Percentiles rank a stretch among this genome's conserved stretches.
phyloP scores from a whole-genome alignment of 106 monocot species.

The Allium fistulosum region DNA sequence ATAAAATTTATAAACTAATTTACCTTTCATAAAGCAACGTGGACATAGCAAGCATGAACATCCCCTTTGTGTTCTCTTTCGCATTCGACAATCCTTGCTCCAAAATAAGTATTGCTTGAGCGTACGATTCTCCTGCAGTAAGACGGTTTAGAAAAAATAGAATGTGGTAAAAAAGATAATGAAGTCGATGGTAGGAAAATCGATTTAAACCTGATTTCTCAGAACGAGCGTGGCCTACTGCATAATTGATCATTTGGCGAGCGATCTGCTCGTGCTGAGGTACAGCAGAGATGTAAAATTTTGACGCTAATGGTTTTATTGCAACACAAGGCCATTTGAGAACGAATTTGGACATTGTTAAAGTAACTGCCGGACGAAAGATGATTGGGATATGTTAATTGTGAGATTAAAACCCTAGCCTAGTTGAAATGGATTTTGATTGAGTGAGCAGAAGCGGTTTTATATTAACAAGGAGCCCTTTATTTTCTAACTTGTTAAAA shows the following conservation, averaged over 20 bases:
- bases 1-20: not conserved
- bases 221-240: slow-evolving; percentile 41
- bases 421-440: too few species aligned
- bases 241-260: slow-evolving; percentile 52
- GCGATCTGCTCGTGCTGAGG: slow-evolving; percentile 30
- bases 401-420: too few species aligned
- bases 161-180: not conserved
- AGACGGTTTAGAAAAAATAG: not conserved
- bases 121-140: slow-evolving; percentile 32
- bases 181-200: not conserved
- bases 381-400: too few species aligned
- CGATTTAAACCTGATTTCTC: slow-evolving; percentile 35
- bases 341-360: not conserved
- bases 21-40: slow-evolving; percentile 75
- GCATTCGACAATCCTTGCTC: slow-evolving; percentile 56
- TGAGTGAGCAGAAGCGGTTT: too few species aligned
- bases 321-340: not conserved
- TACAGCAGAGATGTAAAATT: slow-evolving; percentile 11
- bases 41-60: slow-evolving; percentile 58
- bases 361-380: too few species aligned
- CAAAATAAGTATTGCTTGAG: slow-evolving; percentile 49
- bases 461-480: too few species aligned
- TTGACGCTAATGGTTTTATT: not conserved
- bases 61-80: slow-evolving; percentile 20
- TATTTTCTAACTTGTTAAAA: too few species aligned